phyloP scores from a whole-genome alignment of 148 eudicot species.

The Selenicereus undatus region DNA sequence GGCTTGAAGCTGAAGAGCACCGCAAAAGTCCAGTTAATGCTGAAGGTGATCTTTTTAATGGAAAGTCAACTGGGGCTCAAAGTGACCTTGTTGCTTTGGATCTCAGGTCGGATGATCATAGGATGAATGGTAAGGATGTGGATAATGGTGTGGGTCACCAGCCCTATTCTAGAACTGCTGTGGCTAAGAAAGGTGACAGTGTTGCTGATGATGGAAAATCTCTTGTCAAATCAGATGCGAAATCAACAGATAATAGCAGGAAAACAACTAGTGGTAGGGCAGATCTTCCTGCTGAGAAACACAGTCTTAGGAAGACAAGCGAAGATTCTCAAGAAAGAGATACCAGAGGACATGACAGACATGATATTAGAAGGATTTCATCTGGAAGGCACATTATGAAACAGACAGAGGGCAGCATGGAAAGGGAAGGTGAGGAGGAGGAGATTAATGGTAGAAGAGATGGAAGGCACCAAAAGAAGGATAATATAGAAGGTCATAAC shows the following conservation, averaged over 20 bases:
- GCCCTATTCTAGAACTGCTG: conserved; percentile 16
- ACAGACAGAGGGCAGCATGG: conserved; percentile 39
- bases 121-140: conserved; percentile 23
- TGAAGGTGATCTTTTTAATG: conserved; percentile 28
- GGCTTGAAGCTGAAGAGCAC: conserved; percentile 27
- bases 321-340: conserved; percentile 40
- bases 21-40: conserved; percentile 17
- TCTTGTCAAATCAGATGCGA: conserved; percentile 29
- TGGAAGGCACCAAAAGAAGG: conserved; percentile 47
- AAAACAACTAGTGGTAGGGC: conserved; percentile 28
- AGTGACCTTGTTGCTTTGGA: conserved; percentile 16
- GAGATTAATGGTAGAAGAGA: conserved; percentile 45
- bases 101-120: conserved; percentile 26
- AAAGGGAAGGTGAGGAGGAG: conserved; percentile 40
- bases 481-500: conserved; percentile 40
- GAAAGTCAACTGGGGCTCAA: conserved; percentile 26
- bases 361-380: conserved; percentile 41
- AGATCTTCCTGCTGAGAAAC: conserved; percentile 36
- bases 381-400: conserved; percentile 35
- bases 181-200: conserved; percentile 28
- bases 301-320: conserved; percentile 24
- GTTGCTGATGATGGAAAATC: conserved; percentile 25
- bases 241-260: conserved; percentile 26
- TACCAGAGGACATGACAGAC: conserved; percentile 40
- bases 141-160: conserved; percentile 22